Base-by-base conservation (phyloP, 2,329 filamentous ascomycete genomes). In the Aspergillus fischeri region DNA sequence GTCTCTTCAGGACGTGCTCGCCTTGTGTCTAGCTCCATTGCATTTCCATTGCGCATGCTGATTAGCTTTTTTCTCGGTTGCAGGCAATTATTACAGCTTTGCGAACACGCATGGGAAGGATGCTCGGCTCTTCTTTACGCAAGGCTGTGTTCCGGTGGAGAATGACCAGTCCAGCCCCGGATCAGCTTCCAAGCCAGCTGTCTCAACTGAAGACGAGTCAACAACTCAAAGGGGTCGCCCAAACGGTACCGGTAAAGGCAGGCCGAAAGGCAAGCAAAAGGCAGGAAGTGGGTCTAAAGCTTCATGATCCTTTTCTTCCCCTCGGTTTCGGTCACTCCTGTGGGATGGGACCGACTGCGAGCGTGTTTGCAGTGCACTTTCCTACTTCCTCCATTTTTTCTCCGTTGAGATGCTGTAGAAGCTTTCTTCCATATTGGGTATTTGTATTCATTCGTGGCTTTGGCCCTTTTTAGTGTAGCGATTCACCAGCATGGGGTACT, bases 51-150 rank as follows among this genome's bases (percentile, higher is more conserved):
- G 3, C 25, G 25, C 29, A 20, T 50, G 21, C 49, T 51, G n/a
- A 51, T 41, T 24, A 24, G 24, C n/a, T 1, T 42, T 32, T 9
- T n/a, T 35, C 29, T 29, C n/a, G 24, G 52, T 49, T 38, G 11
- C 62, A 97, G 93, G 93, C 52, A 97, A 97, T 70, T 89, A 91
- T 66, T 99, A 99, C 75, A 90, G 88, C 69, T 96, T 99, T 67
- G 81, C 82, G 55, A 99, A 97, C 73, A 86, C 91, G 56, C 86
- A 86, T 67, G 82, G 88, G 61, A 79, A 81, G 59, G 83, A 86
- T 4, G 90, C 91, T 4, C 85, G 89, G 42, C 82, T 97, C 51
- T 97, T 97, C 78, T 99, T 97, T 74, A 87, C 92, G 1, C 94
- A 99, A 73, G 93, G 88, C 6, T 93, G 88, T 73, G 90, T 87